phyloP scores from a whole-genome alignment of 495 filamentous ascomycete species.

The Endocarpon pusillum region DNA sequence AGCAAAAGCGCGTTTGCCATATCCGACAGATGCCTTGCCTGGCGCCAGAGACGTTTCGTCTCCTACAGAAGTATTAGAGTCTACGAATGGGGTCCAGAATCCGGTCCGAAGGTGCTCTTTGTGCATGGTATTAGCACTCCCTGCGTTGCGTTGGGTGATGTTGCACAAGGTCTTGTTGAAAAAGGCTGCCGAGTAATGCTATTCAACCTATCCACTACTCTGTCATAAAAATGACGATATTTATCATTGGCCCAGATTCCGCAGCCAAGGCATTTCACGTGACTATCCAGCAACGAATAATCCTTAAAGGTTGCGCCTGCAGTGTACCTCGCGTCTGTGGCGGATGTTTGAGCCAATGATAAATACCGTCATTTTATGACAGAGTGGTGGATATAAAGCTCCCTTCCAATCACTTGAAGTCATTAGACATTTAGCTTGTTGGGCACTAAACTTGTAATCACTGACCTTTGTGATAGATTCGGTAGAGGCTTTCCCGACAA shows the following conservation, averaged over 20 bases:
- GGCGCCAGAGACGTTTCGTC: constrained; percentile 56
- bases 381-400: too few relatives aligned
- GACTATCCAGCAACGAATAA: background rate
- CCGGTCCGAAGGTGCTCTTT: constrained; percentile 61
- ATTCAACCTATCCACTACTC: constrained; percentile 34
- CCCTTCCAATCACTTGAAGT: too few relatives aligned
- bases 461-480: constrained; percentile 36
- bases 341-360: too few relatives aligned
- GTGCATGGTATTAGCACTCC: constrained; percentile 82
- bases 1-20: constrained; percentile 37
- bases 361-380: too few relatives aligned
- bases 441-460: too few relatives aligned
- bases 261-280: background rate
- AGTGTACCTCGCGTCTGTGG: too few relatives aligned
- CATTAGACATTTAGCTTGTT: too few relatives aligned
- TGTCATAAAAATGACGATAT: too few relatives aligned
- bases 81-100: constrained; percentile 80
- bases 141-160: constrained; percentile 46
- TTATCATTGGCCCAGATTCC: too few relatives aligned
- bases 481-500: constrained; percentile 64
- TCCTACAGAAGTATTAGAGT: constrained; percentile 68
- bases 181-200: constrained; percentile 70
- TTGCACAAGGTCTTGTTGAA: constrained; percentile 53
- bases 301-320: too few relatives aligned
- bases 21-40: constrained; percentile 59